phyloP scores from a whole-genome alignment of 169 alveolate genomes.

The Sarcocystis neurona region DNA sequence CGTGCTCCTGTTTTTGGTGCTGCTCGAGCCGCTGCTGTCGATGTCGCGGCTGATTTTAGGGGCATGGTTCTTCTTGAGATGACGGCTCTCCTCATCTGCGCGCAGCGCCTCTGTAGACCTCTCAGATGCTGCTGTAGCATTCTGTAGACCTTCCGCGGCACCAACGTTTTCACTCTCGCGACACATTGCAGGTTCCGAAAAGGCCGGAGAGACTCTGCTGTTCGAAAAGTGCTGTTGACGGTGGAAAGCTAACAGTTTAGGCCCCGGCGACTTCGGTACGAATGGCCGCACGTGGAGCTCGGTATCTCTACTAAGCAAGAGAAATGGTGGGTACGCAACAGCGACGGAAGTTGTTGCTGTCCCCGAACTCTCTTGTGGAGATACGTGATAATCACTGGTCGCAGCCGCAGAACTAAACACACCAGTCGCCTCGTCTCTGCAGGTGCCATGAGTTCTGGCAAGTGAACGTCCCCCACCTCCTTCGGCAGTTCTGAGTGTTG shows the following conservation, averaged over 20 bases:
- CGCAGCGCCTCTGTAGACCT: background rate
- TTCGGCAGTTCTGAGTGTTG: background rate
- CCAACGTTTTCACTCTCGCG: background rate
- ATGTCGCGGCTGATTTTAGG: background rate
- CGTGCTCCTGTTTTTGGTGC: background rate
- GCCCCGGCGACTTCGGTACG: too few relatives aligned
- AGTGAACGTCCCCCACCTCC: background rate
- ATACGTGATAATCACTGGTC: background rate
- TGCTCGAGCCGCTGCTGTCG: background rate
- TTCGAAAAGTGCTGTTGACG: too few relatives aligned
- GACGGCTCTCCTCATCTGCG: background rate
- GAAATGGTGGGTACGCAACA: slow-evolving; percentile 43
- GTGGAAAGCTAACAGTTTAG: too few relatives aligned
- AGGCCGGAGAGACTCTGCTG: too few relatives aligned
- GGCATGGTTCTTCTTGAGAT: background rate
- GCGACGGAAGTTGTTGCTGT: background rate
- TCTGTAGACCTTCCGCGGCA: background rate
- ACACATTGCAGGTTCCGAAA: background rate
- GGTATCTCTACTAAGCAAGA: slow-evolving; percentile 42
- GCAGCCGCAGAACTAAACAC: background rate
- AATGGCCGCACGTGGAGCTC: slow-evolving; percentile 62
- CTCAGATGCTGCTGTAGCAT: background rate
- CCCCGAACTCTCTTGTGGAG: background rate
- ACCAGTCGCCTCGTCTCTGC: background rate
- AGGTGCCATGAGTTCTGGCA: background rate